Evolutionary conservation across 805 yeast genomes (phyloP).

Genomic region (Metschnikowia corniflorae): DNA sequence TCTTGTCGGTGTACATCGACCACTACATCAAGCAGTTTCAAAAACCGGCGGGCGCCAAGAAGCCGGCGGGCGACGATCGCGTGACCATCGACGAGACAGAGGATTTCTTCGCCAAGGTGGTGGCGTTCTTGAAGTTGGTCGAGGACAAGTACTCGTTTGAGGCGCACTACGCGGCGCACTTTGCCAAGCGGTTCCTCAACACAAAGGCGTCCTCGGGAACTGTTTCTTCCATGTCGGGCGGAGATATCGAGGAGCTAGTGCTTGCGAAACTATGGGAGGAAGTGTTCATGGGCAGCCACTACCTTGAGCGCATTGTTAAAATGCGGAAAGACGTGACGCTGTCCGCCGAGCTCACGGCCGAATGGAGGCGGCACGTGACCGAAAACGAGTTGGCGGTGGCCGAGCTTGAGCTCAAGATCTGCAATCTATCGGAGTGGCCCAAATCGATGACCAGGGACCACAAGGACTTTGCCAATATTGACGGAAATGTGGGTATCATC

Average conservation of each 20-base stretch:
- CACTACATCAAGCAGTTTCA: slow-evolving; percentile 33
- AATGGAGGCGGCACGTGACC: slow-evolving; percentile 30
- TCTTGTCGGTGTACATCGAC: slow-evolving; percentile 40
- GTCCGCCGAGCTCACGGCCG: slow-evolving; percentile 37
- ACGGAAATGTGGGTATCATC: slow-evolving; percentile 25
- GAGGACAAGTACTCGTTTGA: slow-evolving; percentile 86
- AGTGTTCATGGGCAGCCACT: slow-evolving; percentile 60
- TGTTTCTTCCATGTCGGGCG: background rate
- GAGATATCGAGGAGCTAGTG: slow-evolving; percentile 65
- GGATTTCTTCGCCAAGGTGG: slow-evolving; percentile 49
- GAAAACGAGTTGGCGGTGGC: slow-evolving; percentile 17
- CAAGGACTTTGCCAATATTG: slow-evolving; percentile 24
- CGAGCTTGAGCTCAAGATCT: slow-evolving; percentile 40
- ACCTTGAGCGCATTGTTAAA: slow-evolving; percentile 75
- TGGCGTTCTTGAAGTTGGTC: slow-evolving; percentile 61
- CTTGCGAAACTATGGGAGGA: slow-evolving; percentile 69
- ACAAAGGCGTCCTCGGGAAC: slow-evolving; percentile 24
- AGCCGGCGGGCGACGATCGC: slow-evolving; percentile 5
- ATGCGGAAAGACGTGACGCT: slow-evolving; percentile 78
- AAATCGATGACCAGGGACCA: slow-evolving; percentile 44
- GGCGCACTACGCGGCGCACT: slow-evolving; percentile 76
- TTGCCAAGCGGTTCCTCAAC: slow-evolving; percentile 68
- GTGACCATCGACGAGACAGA: slow-evolving; percentile 24
- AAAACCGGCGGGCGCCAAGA: slow-evolving; percentile 22
- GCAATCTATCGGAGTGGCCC: slow-evolving; percentile 45